Base-by-base conservation (phyloP, 2,329 filamentous ascomycete genomes). In the Periconia digitata region DNA sequence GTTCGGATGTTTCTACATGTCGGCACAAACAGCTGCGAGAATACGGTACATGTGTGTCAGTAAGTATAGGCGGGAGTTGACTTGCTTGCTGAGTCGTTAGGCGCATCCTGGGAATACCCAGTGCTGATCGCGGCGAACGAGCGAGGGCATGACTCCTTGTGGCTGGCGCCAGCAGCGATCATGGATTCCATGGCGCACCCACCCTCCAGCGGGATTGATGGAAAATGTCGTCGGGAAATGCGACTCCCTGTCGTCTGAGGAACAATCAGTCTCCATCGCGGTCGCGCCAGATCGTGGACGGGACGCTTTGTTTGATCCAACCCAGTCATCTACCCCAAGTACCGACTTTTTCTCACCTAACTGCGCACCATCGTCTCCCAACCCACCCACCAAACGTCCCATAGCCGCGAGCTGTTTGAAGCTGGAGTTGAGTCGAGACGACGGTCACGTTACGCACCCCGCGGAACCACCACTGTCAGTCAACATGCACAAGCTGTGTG, bases 91-190 rank as follows among this genome's bases (percentile, higher is more conserved):
- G 27, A 32, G 22, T 29, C 10, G 43, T 50, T 39, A 55, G 54
- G 47, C 37, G 56, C 42, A 51, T 43, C 27, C 27, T 32, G 46
- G 40, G 47, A 45, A 49, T 58, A 51, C 56, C 58, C 49, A 51
- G 58, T 45, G 56, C 53, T 58, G 65, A 69, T 68, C 64, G 58
- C 54, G 54, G 59, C 63, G 59, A 60, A 59, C 44, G 49, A 43
- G 48, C 46, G n/a, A 56, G 47, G 50, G 54, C 59, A 57, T 58
- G 60, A 58, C 59, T 60, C 63, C 59, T 51, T 23, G 58, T 59
- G 60, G 60, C 59, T 60, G 62, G 61, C 51, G 22, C 41, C 53
- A 56, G 54, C 53, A 58, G 54, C 61, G 63, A 60, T 57, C 58
- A 64, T 59, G 48, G 56, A 59, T 62, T 52, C 60, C 56, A 32